phyloP scores from a whole-genome alignment of 148 eudicot species.

The Rhododendron williamsianum region DNA sequence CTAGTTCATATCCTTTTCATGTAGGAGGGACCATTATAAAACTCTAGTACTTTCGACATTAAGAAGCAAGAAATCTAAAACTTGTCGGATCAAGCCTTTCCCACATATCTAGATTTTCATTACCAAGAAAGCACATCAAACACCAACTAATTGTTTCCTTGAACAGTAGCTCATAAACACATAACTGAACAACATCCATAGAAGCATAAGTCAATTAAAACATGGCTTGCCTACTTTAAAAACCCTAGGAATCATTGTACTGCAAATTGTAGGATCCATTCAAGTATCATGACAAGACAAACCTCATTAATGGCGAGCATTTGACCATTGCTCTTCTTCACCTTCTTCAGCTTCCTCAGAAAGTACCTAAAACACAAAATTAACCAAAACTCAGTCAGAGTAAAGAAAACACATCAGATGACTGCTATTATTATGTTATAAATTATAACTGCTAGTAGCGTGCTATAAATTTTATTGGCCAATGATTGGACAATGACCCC shows the following conservation, averaged over 20 bases:
- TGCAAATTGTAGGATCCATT: neutral
- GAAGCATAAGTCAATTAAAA: neutral
- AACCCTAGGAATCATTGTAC: neutral
- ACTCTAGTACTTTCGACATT: too few relatives aligned
- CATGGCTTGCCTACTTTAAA: neutral
- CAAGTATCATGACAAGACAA: neutral
- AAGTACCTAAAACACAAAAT: slow-evolving; percentile 50
- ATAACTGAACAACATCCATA: too few relatives aligned
- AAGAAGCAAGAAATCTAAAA: neutral
- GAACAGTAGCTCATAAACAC: too few relatives aligned
- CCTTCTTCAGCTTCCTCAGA: slow-evolving; percentile 95
- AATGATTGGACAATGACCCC: neutral
- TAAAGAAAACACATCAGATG: neutral
- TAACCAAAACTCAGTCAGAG: neutral
- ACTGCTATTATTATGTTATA: neutral
- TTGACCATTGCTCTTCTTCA: slow-evolving; percentile 94
- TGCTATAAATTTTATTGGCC: neutral
- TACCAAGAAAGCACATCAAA: neutral
- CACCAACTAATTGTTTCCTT: neutral
- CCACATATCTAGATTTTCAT: neutral
- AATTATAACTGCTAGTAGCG: neutral
- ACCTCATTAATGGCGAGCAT: slow-evolving; percentile 94
- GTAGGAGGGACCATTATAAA: neutral
- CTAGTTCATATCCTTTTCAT: neutral
- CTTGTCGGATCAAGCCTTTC: neutral